These are phyloP conservation scores for Naganishia cerealis DNA, from an alignment of 1,284 basidiomycete species.

Conservation along the genomic window DNA sequence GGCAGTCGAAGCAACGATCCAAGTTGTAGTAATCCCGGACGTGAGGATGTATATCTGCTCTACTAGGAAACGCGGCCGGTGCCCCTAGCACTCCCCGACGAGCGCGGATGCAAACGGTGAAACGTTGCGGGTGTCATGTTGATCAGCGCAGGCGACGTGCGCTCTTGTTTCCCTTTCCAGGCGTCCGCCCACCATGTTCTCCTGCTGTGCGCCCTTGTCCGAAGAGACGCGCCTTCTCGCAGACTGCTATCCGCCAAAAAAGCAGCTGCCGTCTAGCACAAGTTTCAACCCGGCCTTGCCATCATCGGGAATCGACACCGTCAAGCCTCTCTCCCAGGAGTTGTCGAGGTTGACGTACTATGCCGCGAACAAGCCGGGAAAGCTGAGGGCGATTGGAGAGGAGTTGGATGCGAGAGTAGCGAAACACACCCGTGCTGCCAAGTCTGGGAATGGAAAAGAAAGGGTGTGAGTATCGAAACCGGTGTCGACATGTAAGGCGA, in stretches of 20 bases:
- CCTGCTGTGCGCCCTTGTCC: conserved; percentile 20
- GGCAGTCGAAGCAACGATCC: too few relatives aligned
- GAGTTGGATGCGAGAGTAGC: conserved; percentile 78
- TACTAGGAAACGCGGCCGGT: too few relatives aligned
- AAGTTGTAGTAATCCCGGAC: too few relatives aligned
- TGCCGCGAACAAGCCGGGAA: conserved; percentile 83
- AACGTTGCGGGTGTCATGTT: neutral
- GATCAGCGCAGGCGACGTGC: too few relatives aligned
- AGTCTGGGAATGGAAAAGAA: conserved; percentile 69
- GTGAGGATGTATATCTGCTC: too few relatives aligned
- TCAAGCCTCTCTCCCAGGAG: conserved; percentile 82
- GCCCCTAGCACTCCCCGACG: too few relatives aligned
- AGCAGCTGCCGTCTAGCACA: conserved; percentile 67
- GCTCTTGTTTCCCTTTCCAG: neutral
- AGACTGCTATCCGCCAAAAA: conserved; percentile 84
- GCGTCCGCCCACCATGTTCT: neutral
- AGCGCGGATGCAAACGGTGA: conserved; percentile 15
- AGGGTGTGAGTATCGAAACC: conserved; percentile 66
- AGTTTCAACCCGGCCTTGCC: conserved; percentile 36
- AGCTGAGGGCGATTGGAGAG: conserved; percentile 78
- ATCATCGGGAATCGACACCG: conserved; percentile 56
- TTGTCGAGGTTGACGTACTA: conserved; percentile 89
- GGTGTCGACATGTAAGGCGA: conserved; percentile 4
- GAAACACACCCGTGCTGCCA: conserved; percentile 68
- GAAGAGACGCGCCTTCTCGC: conserved; percentile 63